Conservation (phyloP, 805 yeast genomes). For the Metschnikowia baotianmanensis region DNA sequence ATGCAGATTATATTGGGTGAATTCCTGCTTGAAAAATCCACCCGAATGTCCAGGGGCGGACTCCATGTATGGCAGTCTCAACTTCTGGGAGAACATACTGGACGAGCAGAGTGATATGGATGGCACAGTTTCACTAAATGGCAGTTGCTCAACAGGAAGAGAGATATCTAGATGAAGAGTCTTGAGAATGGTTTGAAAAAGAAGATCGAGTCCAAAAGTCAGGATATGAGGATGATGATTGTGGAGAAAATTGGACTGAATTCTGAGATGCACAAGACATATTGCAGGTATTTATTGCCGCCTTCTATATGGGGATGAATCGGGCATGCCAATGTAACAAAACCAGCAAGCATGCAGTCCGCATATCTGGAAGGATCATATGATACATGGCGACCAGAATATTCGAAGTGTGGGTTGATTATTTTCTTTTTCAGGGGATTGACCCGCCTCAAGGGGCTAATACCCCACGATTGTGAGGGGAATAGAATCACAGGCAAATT, state of each 20-base stretch:
- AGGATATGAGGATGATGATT: background rate
- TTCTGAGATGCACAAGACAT: constrained; percentile 3
- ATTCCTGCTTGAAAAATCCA: constrained; percentile 10
- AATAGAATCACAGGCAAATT: background rate
- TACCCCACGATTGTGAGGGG: constrained; percentile 5
- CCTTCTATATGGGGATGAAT: constrained; percentile 2
- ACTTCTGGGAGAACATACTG: constrained; percentile 10
- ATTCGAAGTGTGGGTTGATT: constrained; percentile 6
- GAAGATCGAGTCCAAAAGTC: background rate
- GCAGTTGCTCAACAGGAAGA: too few relatives aligned
- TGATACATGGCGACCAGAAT: constrained; percentile 6
- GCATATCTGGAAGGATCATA: constrained; percentile 10
- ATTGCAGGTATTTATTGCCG: constrained; percentile 11
- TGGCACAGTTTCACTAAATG: too few relatives aligned
- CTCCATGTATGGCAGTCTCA: constrained; percentile 12
- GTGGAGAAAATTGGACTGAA: constrained; percentile 1
- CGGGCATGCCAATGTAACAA: constrained; percentile 12
- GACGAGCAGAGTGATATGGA: too few relatives aligned
- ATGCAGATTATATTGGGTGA: constrained; percentile 6
- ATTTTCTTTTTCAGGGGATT: constrained; percentile 7
- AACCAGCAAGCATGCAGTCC: constrained; percentile 6
- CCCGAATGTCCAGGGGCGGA: constrained; percentile 8
- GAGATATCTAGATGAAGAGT: background rate
- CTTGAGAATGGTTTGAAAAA: background rate
- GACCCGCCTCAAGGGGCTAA: constrained; percentile 4